Base-by-base conservation (phyloP, 2,329 filamentous ascomycete genomes). In the Calonectria hawksworthii region DNA sequence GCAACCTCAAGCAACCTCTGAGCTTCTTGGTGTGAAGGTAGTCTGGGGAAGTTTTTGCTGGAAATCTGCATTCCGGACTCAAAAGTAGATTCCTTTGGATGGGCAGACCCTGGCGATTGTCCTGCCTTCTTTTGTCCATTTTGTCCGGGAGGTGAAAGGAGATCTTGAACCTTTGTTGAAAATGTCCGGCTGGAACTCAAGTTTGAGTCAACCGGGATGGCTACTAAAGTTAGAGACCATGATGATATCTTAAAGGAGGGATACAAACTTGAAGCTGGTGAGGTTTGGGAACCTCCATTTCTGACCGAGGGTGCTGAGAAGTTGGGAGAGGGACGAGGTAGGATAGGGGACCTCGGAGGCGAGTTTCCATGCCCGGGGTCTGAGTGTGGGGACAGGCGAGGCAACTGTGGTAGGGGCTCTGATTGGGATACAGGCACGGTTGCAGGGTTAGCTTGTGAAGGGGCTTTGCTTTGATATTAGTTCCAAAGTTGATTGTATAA, bases 101-200 rank as follows among this genome's bases (percentile, higher is more conserved):
- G 76, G 18, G 74, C 73, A 13, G 79, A 74, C 23, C 74, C 74
- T 1, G 79, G 79, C 1, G 78, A 79, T 47, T 77, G 59, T 69
- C 72, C 76, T 2, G 77, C 68, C 18, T 80, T 80, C 51, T 54
- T 72, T 18, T 66, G 59, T 13, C 59, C 67, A 61, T 79, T 77
- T 1, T 71, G 71, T 0, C 76, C 77, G 9, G 75, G 75, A 23
- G 79, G 80, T 0, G 77, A 79, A 10, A 80, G 73, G 1, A 80
- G 61, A 44, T 80, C 79, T 23, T 81, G 79, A 0, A 80, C 79
- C 28, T 77, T 72, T n/a, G 79, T 77, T 30, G 79, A 79, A 61
- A 80, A 80, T 0, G 74, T 80, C 1, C 80, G 79, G 8, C 79
- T 80, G 3, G 79, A 80, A 6, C 79, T 80, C 7, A 80, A 74